Base-by-base conservation (phyloP, 768 basidiomycete genomes). In the Hypsizygus marmoreus region DNA sequence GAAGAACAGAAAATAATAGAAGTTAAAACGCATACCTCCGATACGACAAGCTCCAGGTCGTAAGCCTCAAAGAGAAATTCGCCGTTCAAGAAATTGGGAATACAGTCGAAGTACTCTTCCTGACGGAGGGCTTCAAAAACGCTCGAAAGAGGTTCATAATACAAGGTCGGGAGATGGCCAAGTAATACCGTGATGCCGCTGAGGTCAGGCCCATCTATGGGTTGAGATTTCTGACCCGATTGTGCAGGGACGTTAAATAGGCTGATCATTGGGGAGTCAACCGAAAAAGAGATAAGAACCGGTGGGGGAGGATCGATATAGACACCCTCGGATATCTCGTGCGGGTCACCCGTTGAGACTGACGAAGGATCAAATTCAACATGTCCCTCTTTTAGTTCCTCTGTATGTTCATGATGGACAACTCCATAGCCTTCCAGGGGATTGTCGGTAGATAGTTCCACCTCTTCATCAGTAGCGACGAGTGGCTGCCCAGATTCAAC, bases 261-360 rank as follows among this genome's bases (percentile, higher is more conserved):
- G 43, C 68, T 76, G 50, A 73, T 70, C 24, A 64, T 53, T 14
- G 68, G 70, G 36, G 70, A 70, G 28, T 62, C 64, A 31, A 65
- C 55, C 45, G 69, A 57, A 25, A 78, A 54, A 26, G 75, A 70
- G 25, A 88, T 59, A 26, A 87, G 66, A 33, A 88, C 83, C 12
- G 84, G 73, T 10, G 87, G 87, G 20, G 87, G 87, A 22, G 84
- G 82, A 49, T 88, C 86, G 40, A 86, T 86, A 61, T 82, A 87
- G 35, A 86, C 81, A 22, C 79, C 86, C 57, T 81, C 80, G 19
- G 77, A 81, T 42, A 81, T 77, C 62, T 80, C 75, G 58, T 80
- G 79, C n/a, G 76, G 77, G 61, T 82, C 73, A 26, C 57, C 64
- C 6, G 60, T 49, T 13, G 57, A 56, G 36, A 46, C 43, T 41